These are phyloP conservation scores for Strobilomyces confusus DNA, from an alignment of 768 basidiomycete species.

Conservation along the genomic window DNA sequence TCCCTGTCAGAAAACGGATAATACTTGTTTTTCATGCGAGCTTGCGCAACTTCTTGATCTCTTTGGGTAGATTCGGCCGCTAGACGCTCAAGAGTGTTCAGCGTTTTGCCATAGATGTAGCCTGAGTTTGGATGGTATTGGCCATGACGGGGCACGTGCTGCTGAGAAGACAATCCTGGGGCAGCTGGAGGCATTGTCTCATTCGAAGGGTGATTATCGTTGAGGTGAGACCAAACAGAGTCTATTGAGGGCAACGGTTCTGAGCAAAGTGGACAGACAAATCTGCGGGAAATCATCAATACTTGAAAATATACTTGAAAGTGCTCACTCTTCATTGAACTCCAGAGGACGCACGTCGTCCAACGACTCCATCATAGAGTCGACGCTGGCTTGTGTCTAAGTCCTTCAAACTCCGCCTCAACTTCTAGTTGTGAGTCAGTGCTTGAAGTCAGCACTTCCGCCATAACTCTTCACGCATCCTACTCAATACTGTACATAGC, in stretches of 20 bases:
- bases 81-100: background rate
- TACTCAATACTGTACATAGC: background rate
- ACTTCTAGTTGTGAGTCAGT: background rate
- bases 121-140: background rate
- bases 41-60: background rate
- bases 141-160: background rate
- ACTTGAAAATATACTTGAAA: background rate
- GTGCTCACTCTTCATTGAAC: background rate
- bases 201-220: background rate
- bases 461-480: no score
- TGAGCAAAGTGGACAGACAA: background rate
- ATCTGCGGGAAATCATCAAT: background rate
- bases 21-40: background rate
- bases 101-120: background rate
- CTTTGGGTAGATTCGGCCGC: background rate
- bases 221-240: background rate
- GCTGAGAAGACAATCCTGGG: background rate
- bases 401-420: background rate
- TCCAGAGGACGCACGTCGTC: background rate
- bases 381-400: background rate
- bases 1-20: background rate
- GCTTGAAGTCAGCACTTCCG: no score
- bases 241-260: background rate
- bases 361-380: no score
- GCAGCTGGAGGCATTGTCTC: background rate